Evolutionary conservation across 345 rosid genomes (phyloP), one percentile per base, ranked within the genome.

Genomic region (Citrus australasica): DNA sequence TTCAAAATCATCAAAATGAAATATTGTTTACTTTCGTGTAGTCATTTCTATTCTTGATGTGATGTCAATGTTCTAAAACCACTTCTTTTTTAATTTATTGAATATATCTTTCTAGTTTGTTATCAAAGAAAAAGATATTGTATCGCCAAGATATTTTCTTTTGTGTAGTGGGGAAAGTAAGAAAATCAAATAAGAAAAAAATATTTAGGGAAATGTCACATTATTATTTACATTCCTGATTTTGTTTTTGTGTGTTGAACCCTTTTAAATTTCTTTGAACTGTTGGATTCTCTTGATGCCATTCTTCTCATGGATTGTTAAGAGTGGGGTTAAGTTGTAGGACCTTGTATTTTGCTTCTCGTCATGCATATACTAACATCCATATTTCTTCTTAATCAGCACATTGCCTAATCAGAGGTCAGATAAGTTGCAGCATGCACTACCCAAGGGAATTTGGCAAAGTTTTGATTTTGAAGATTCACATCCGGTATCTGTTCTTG

Each of bases 401-500:
- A 85, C 92, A 30, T 37, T 73, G 74, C 83, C 85, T n/a, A 81
- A 80, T 80, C 88, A 82, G 76, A 89, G 87, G 75, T 84, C 84
- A 21, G 91, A 85, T 59, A 82, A 80, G 76, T 75, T 86, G 77
- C 85, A 88, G 42, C 86, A 76, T 59, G 8, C 82, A 64, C 78
- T 95, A 46, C 98, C 98, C 13, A 83, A 81, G 70, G 98, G 98
- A 86, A 91, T 78, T 73, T 95, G 98, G 98, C 77, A 82, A 84
- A 89, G 84, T 82, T 93, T 93, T 77, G 94, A 92, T 83, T 92
- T 95, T 64, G 89, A 90, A 61, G 98, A 95, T 84, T 82, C 92
- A 67, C 97, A 93, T 84, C 97, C 90, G 87, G 98, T 94, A 94
- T 80, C 65, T 40, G 32, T 76, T 74, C 9, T 61, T 53, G 22